Evolutionary conservation across 495 filamentous ascomycete genomes (phyloP).

Genomic region (Penicillium canescens): DNA sequence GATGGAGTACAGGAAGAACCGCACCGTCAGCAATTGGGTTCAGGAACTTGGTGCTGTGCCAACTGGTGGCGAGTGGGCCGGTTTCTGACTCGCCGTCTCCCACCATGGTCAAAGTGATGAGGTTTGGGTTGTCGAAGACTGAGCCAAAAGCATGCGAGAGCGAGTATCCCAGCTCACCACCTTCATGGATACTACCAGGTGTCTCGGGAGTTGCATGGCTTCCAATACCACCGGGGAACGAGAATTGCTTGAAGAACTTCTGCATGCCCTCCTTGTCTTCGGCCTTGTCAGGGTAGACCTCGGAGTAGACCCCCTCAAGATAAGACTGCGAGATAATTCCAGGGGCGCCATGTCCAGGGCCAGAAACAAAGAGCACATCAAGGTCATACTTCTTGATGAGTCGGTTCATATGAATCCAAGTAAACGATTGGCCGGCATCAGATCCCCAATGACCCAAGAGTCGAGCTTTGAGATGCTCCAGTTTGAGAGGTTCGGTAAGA

Average conservation of each 20-base stretch:
- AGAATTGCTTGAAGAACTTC: constrained; percentile 76
- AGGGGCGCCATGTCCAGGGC: constrained; percentile 72
- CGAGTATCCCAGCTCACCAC: constrained; percentile 75
- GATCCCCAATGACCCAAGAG: constrained; percentile 75
- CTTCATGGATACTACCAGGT: constrained; percentile 70
- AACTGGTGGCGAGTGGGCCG: constrained; percentile 69
- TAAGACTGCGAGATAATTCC: constrained; percentile 71
- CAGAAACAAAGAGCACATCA: constrained; percentile 67
- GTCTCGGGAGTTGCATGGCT: constrained; percentile 75
- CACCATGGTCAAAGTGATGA: constrained; percentile 72
- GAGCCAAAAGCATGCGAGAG: constrained; percentile 73
- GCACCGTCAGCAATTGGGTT: constrained; percentile 72
- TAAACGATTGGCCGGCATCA: constrained; percentile 71
- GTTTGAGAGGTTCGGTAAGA: constrained; percentile 60
- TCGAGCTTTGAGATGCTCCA: constrained; percentile 66
- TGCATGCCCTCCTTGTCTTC: constrained; percentile 65
- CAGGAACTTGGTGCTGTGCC: constrained; percentile 76
- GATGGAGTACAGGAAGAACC: constrained; percentile 72
- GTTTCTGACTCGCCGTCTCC: constrained; percentile 77
- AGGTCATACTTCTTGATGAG: constrained; percentile 75
- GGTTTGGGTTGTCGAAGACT: constrained; percentile 67
- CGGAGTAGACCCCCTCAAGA: constrained; percentile 71
- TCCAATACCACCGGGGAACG: constrained; percentile 72
- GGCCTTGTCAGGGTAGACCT: constrained; percentile 67
- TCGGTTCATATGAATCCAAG: constrained; percentile 76